Conservation (phyloP, 805 yeast genomes). For the Yarrowia yakushimensis region DNA sequence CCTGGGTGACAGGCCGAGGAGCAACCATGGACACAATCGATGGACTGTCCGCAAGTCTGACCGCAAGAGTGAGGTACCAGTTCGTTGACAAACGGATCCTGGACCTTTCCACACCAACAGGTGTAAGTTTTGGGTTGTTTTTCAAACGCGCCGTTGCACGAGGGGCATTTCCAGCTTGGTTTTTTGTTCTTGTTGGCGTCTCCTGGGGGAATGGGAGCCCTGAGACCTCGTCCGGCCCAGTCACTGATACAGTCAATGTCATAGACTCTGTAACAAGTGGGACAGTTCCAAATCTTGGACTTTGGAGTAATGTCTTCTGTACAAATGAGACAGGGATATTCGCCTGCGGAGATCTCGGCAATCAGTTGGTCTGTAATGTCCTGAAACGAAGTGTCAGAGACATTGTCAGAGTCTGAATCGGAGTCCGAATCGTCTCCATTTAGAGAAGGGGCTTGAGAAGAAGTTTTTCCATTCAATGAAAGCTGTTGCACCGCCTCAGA, state of each 20-base stretch:
- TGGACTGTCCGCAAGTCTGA: conserved; percentile 61
- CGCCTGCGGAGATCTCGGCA: conserved; percentile 59
- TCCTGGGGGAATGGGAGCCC: conserved; percentile 6
- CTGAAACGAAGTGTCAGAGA: neutral
- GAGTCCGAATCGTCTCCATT: neutral
- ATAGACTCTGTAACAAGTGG: conserved; percentile 73
- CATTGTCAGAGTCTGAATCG: too few species aligned
- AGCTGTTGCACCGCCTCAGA: neutral
- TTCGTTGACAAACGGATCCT: conserved; percentile 52
- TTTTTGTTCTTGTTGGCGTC: neutral
- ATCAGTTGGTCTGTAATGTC: conserved; percentile 20
- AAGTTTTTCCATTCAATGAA: neutral
- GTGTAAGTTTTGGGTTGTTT: conserved; percentile 55
- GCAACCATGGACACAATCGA: conserved; percentile 69
- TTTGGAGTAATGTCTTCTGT: conserved; percentile 70
- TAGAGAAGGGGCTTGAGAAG: neutral
- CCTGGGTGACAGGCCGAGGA: conserved; percentile 82
- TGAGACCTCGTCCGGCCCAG: conserved; percentile 72
- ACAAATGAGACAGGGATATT: conserved; percentile 82
- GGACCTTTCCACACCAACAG: conserved; percentile 87
- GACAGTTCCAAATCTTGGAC: conserved; percentile 76
- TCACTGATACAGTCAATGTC: conserved; percentile 79
- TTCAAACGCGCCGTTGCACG: conserved; percentile 54
- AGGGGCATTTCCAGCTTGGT: conserved; percentile 81
- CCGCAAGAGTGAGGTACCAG: conserved; percentile 87